These are phyloP conservation scores for Hymenoscyphus occultus DNA, from an alignment of 2,329 filamentous ascomycete genomes.

Conservation along the genomic window DNA sequence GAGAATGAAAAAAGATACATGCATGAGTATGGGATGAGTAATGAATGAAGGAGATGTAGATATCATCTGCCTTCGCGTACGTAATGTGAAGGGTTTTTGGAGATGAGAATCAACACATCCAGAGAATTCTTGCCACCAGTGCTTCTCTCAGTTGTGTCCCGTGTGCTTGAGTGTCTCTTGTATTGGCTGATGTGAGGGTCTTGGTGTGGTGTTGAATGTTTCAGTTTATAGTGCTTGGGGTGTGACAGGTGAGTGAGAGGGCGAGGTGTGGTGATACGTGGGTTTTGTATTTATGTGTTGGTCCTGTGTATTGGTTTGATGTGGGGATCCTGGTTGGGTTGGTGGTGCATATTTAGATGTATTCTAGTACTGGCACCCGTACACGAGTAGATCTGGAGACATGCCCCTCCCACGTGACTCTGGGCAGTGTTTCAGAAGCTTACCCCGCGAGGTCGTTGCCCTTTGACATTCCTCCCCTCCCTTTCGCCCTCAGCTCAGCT, in stretches of 20 bases:
- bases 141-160: background rate
- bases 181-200: background rate
- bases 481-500: no score
- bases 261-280: background rate
- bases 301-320: no score
- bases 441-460: background rate
- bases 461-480: conserved; percentile 4
- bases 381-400: no score
- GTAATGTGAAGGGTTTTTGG: background rate
- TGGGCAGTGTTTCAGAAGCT: conserved; percentile 1
- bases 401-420: conserved; percentile 2
- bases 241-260: background rate
- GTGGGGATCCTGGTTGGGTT: no score
- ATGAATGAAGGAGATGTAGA: background rate
- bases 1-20: background rate
- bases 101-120: background rate
- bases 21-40: background rate
- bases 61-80: background rate
- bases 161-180: background rate
- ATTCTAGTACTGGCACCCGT: no score
- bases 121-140: background rate
- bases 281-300: background rate
- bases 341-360: no score
- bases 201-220: background rate
- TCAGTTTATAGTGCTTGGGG: background rate